Conservation (phyloP, 805 yeast species). For the Saccharomycopsis guyanensis region DNA sequence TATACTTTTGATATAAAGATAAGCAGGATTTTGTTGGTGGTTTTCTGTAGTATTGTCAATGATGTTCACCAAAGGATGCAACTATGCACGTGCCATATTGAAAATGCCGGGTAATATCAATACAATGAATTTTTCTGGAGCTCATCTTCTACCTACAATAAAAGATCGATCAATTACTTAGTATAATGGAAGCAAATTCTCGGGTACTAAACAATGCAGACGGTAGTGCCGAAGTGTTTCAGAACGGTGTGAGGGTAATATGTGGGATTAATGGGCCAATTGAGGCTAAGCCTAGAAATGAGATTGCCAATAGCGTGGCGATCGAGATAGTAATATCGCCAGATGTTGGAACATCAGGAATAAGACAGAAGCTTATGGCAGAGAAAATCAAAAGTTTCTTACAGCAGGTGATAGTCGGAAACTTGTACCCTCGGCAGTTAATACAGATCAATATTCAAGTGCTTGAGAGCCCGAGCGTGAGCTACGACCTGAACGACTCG, state of each 20-base stretch:
- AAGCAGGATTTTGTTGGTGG: neutral
- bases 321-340: slow-evolving; percentile 78
- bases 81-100: too few relatives aligned
- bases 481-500: slow-evolving; percentile 28
- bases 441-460: slow-evolving; percentile 64
- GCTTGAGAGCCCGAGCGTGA: slow-evolving; percentile 35
- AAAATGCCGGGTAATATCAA: too few relatives aligned
- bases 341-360: slow-evolving; percentile 60
- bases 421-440: slow-evolving; percentile 72
- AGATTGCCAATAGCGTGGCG: slow-evolving; percentile 69
- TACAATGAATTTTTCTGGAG: too few relatives aligned
- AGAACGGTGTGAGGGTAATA: slow-evolving; percentile 50
- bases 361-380: slow-evolving; percentile 72
- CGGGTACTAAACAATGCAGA: slow-evolving; percentile 54
- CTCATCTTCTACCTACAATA: too few relatives aligned
- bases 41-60: neutral
- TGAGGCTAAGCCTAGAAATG: slow-evolving; percentile 77
- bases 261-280: slow-evolving; percentile 88
- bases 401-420: slow-evolving; percentile 45
- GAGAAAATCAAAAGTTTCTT: slow-evolving; percentile 59
- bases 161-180: too few relatives aligned
- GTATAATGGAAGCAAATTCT: slow-evolving; percentile 19
- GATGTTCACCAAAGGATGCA: too few relatives aligned
- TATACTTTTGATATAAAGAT: too few relatives aligned
- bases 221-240: slow-evolving; percentile 62